These are phyloP conservation scores for Calonectria pauciramosa DNA, from an alignment of 2,329 filamentous ascomycete genomes.

Conservation along the genomic window DNA sequence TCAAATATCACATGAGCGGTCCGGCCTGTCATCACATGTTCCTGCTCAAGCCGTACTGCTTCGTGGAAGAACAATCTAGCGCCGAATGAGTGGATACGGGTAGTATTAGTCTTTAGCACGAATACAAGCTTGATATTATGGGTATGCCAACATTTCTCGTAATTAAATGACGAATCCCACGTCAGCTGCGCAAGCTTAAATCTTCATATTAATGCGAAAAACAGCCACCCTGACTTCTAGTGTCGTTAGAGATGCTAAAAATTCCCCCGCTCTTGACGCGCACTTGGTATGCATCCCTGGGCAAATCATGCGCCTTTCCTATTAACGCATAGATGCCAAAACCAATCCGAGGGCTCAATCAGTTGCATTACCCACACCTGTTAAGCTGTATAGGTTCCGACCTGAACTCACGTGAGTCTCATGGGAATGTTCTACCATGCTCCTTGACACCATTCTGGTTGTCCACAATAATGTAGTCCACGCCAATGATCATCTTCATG, in stretches of 20 bases:
- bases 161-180: too few relatives aligned
- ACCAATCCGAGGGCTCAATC: not conserved
- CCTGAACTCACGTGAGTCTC: too few relatives aligned
- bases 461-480: not conserved
- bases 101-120: not conserved
- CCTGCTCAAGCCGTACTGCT: not conserved
- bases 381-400: too few relatives aligned
- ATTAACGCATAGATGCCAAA: not conserved
- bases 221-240: not conserved
- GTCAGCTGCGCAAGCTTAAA: not conserved
- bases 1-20: not conserved
- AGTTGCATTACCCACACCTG: not conserved
- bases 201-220: not conserved
- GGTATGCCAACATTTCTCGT: not conserved
- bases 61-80: not conserved
- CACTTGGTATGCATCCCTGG: not conserved
- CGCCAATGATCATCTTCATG: not conserved
- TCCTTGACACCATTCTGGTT: not conserved
- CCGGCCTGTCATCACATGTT: not conserved
- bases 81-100: not conserved
- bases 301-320: not conserved
- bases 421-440: not conserved
- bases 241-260: not conserved
- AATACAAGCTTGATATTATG: conserved; percentile 4
- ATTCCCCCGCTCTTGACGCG: not conserved